Percentiles rank a stretch among this genome's conserved stretches.
Conservation (phyloP, 345 rosid genomes). For the Populus euphratica region DNA sequence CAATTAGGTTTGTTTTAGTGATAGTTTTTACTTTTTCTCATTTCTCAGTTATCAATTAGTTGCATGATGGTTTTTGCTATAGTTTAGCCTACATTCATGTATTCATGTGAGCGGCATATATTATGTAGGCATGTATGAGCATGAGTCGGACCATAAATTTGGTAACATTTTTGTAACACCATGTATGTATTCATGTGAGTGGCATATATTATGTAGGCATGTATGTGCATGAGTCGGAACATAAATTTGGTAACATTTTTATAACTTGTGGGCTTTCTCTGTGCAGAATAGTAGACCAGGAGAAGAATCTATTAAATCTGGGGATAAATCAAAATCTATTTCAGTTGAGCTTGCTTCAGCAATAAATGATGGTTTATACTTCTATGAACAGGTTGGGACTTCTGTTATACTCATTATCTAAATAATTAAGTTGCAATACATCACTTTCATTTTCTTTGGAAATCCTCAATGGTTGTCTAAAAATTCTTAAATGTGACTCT, state of each 20-base stretch:
- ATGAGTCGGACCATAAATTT: neutral
- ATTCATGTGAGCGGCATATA: neutral
- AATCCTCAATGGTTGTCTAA: neutral
- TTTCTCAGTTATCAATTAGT: neutral
- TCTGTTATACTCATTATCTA: neutral
- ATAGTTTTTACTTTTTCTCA: neutral
- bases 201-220: neutral
- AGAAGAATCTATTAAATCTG: constrained; percentile 44
- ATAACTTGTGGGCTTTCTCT: constrained; percentile 22
- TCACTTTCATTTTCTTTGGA: neutral
- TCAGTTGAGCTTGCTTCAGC: constrained; percentile 78
- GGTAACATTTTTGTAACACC: neutral
- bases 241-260: neutral
- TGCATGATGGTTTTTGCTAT: neutral
- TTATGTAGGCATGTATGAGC: neutral
- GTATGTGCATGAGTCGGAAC: neutral
- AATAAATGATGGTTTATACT: constrained; percentile 90
- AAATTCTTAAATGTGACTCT: constrained; percentile 7
- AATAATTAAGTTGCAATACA: neutral
- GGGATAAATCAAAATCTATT: constrained; percentile 46
- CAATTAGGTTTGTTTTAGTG: neutral
- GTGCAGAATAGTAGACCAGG: constrained; percentile 65
- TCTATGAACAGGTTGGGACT: constrained; percentile 75
- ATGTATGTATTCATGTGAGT: neutral
- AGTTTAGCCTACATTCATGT: neutral